phyloP scores from a whole-genome alignment of 495 filamentous ascomycete species.

The Trichoderma orchidacearum region DNA sequence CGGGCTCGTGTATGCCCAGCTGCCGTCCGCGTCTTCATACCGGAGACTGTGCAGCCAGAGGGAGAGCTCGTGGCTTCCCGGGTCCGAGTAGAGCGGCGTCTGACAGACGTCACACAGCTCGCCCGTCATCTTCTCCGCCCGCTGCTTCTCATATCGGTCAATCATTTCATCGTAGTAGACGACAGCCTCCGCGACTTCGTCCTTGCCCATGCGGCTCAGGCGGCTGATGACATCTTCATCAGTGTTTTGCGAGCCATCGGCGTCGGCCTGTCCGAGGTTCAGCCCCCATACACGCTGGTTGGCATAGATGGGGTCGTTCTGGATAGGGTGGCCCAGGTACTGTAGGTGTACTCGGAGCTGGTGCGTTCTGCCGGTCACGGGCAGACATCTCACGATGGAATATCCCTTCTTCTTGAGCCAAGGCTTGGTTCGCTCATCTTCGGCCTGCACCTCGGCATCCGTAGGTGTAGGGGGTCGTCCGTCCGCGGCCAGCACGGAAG shows the following conservation, averaged over 20 bases:
- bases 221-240: conserved; percentile 84
- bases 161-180: conserved; percentile 91
- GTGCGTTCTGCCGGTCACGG: conserved; percentile 87
- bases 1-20: conserved; percentile 76
- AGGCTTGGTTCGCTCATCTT: conserved; percentile 6
- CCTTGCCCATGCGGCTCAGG: conserved; percentile 82
- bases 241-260: conserved; percentile 45
- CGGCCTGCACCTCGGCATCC: conserved; percentile 4
- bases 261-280: conserved; percentile 57
- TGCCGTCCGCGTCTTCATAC: conserved; percentile 67
- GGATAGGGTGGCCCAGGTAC: conserved; percentile 85
- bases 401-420: conserved; percentile 50
- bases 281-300: conserved; percentile 85
- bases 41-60: conserved; percentile 86
- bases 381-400: conserved; percentile 87
- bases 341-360: conserved; percentile 93
- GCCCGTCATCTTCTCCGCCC: conserved; percentile 87
- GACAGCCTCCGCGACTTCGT: conserved; percentile 77
- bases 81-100: conserved; percentile 85
- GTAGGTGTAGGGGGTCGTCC: conserved; percentile 6
- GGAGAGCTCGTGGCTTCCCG: conserved; percentile 74
- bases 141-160: conserved; percentile 67
- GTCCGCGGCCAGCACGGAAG: conserved; percentile 7
- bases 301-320: conserved; percentile 94
- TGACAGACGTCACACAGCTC: conserved; percentile 65